A percentile compares a stretch with the other conserved stretches of the same genome.
Evolutionary conservation across 2,329 filamentous ascomycete genomes (phyloP).

Genomic region (Lasiodiplodia hormozganensis): DNA sequence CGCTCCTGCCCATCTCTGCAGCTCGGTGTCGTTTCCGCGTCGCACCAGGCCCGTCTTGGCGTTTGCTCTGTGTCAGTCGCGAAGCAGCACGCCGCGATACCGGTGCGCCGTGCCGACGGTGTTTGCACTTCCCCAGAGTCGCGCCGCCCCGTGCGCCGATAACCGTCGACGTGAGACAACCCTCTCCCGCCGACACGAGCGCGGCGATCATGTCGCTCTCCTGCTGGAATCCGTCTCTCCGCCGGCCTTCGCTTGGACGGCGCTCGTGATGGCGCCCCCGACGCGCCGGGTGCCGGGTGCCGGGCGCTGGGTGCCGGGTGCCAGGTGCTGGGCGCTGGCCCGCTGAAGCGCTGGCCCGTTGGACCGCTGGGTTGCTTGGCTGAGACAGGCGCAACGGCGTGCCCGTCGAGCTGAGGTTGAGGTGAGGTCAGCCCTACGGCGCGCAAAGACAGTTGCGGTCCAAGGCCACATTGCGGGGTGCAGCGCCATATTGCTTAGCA

Average conservation of each 20-base stretch:
- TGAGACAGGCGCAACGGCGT: not conserved
- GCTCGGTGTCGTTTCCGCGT: conserved; percentile 13
- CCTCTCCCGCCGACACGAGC: conserved; percentile 6
- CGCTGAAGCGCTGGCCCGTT: not conserved
- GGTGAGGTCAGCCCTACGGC: conserved; percentile 19
- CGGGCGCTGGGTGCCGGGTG: not conserved
- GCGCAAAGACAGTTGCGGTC: not conserved
- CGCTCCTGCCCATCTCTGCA: conserved; percentile 9
- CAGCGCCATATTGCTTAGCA: conserved; percentile 22
- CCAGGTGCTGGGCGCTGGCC: not conserved
- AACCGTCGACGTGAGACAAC: conserved; percentile 5
- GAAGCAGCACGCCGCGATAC: conserved; percentile 5
- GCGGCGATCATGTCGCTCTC: conserved; percentile 15
- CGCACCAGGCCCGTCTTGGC: conserved; percentile 19
- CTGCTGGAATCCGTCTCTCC: not conserved
- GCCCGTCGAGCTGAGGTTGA: conserved; percentile 5
- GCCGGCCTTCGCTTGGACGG: not conserved
- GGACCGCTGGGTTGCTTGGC: not conserved
- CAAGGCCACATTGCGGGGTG: conserved; percentile 22
- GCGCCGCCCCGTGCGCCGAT: conserved; percentile 5
- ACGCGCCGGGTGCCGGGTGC: not conserved
- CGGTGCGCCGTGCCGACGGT: conserved; percentile 1
- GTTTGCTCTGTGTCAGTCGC: conserved; percentile 5
- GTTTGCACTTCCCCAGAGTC: conserved; percentile 19
- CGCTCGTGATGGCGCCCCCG: not conserved